Base-by-base conservation (phyloP, 108 stramenopile genomes). In the Cyclotella sp. region DNA sequence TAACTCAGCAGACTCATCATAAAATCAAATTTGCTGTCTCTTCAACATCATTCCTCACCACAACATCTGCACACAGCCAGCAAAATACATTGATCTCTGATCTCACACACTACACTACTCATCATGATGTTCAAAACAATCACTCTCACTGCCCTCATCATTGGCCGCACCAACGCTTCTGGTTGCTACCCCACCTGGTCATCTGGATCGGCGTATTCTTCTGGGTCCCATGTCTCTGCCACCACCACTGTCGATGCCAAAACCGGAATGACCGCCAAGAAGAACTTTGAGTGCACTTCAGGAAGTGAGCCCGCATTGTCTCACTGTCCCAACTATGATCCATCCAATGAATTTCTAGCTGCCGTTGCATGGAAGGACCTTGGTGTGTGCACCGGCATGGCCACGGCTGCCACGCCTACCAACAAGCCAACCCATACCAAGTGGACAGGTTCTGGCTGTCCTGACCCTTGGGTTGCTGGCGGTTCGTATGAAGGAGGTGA, bases 241-340 rank as follows among this genome's bases (percentile, higher is more conserved):
- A 13, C 13, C 45, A 13, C 13, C 45, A 9, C 45, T 9, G 11
- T 45, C 13, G 13, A 45, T 13, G 45, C 45, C 45, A 45, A 9
- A 12, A 13, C 45, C 13, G 45, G 45, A 55, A 55, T n/a, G 18
- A 55, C 54, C n/a, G 8, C 12, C 8, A 60, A 24, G 7, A 60
- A 60, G 28, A 60, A 60, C 59, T 60, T 30, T 29, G 28, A 60
- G 28, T 60, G 59, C 59, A 60, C 9, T 60, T 29, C 24, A 7
- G 59, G 59, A 24, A 7, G 7, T 10, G 9, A 27, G 30, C 11
- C 27, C 59, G 8, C 30, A 29, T 29, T 60, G 9, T 60, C 59
- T 4, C 59, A 60, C 21, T 60, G 59, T 29, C 59, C 59, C 12
- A 8, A 11, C 24, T 60, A 60, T 28, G 59, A 60, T 60, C 59